Base-by-base conservation (phyloP, 208 protist genomes). In the Angomonas desouzai region DNA sequence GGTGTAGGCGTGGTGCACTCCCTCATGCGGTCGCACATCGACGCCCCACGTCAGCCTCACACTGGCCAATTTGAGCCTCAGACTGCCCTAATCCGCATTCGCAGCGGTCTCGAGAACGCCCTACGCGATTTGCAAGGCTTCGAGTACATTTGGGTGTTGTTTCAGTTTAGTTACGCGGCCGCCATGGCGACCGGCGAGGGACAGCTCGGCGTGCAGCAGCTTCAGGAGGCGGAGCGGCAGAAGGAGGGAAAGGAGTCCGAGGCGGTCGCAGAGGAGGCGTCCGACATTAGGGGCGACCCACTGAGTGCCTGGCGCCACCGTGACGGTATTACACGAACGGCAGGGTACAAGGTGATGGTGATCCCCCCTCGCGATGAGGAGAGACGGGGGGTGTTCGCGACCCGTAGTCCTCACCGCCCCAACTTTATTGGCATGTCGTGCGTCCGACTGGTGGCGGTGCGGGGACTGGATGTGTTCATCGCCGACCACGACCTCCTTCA, bases 401-500 rank as follows among this genome's bases (percentile, higher is more conserved):
- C 92, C 13, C 85, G 92, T 55, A 92, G 89, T 56, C 92, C 92
- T 3, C 92, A 97, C 63, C 78, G 92, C 20, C 92, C 92, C 23
- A 97, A 97, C 72, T 86, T 88, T 48, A 97, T 97, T 69, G 92
- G 90, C 13, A 55, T 97, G 34, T 93, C 87, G 13, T 92, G 83
- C 53, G 87, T 93, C 25, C 82, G 80, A 16, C 77, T 97, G 13
- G 81, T 94, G 3, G 72, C 66, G 13, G 87, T 97, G 55, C 82
- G 81, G 25, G 88, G 89, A 3, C 66, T 91, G 3, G 78, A 91
- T 25, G 70, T 95, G 20, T 83, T 91, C 74, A 83, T 98, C 16
- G 83, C 86, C 29, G 97, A 97, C 40, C 78, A 97, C 61, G 97
- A 98, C 62, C 74, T 98, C 13, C 80, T 98, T 20, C 90, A 98